These are phyloP conservation scores for Lentinula sp. DNA, from an alignment of 768 basidiomycete genomes.

Conservation along the genomic window DNA sequence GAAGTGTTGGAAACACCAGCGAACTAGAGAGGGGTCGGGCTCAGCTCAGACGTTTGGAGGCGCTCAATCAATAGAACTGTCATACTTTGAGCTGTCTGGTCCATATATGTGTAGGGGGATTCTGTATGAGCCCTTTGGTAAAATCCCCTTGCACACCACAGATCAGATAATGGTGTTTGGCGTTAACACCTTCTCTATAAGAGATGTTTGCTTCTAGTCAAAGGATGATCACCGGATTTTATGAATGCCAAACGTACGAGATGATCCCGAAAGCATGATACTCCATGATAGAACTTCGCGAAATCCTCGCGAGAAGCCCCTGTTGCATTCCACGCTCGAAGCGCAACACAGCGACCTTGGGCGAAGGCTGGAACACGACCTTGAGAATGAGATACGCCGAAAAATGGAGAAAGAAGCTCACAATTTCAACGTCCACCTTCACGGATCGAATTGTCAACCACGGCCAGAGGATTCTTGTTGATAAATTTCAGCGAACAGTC, in stretches of 20 bases:
- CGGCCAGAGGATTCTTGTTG: conserved; percentile 56
- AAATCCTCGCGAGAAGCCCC: conserved; percentile 72
- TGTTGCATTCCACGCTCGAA: conserved; percentile 87
- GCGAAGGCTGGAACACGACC: conserved; percentile 51
- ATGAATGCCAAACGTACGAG: conserved; percentile 42
- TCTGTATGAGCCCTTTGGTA: conserved; percentile 63
- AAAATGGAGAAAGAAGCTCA: conserved; percentile 26
- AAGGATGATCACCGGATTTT: not conserved
- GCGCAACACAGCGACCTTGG: conserved; percentile 73
- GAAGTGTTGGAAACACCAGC: conserved; percentile 82
- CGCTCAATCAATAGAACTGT: not conserved
- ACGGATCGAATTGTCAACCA: conserved; percentile 77
- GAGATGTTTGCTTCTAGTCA: not conserved
- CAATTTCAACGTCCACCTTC: conserved; percentile 72
- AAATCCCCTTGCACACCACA: conserved; percentile 86
- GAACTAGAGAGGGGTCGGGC: conserved; percentile 33
- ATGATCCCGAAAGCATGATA: conserved; percentile 85
- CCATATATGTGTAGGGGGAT: conserved; percentile 71
- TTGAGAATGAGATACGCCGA: not conserved
- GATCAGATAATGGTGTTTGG: conserved; percentile 76
- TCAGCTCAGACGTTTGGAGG: not conserved
- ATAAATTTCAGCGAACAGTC: not conserved
- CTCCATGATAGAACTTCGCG: conserved; percentile 70
- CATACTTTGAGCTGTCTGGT: conserved; percentile 73
- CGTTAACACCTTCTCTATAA: conserved; percentile 60